These are phyloP conservation scores for Rhizopogon rudus DNA, from an alignment of 768 basidiomycete genomes.

Conservation along the genomic window DNA sequence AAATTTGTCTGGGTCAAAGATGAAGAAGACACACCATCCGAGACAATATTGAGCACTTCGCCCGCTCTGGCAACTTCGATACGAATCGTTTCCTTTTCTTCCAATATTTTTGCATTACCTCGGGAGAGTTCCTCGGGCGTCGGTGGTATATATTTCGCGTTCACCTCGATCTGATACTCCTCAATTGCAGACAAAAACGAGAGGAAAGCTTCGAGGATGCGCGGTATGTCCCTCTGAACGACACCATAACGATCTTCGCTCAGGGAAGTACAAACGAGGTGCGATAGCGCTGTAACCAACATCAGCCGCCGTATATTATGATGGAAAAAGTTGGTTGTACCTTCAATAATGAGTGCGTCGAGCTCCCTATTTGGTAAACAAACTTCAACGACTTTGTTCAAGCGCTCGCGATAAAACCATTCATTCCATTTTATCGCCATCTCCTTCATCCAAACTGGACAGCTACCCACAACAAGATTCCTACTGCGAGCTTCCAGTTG, in stretches of 20 bases:
- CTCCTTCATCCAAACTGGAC: conserved; percentile 29
- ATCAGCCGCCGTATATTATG: not conserved
- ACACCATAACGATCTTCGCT: conserved; percentile 78
- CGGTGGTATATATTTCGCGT: conserved; percentile 33
- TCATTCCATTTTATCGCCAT: conserved; percentile 14
- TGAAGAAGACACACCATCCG: conserved; percentile 46
- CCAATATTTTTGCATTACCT: conserved; percentile 28
- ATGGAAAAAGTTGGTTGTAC: conserved; percentile 27
- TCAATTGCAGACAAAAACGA: conserved; percentile 65
- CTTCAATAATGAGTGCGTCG: conserved; percentile 58
- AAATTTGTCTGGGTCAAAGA: not conserved
- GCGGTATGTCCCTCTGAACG: conserved; percentile 82
- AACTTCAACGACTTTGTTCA: conserved; percentile 47
- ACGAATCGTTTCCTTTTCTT: conserved; percentile 32
- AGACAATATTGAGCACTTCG: conserved; percentile 48
- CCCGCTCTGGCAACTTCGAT: conserved; percentile 52
- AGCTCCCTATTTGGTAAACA: conserved; percentile 58
- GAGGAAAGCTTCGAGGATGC: conserved; percentile 71
- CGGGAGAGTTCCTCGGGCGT: conserved; percentile 26
- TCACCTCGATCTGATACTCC: conserved; percentile 53
- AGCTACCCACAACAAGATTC: conserved; percentile 13
- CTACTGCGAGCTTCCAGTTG: not conserved
- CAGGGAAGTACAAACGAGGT: conserved; percentile 66
- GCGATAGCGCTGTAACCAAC: conserved; percentile 49
- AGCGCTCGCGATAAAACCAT: conserved; percentile 60